phyloP scores from a whole-genome alignment of 352 stramenopile genomes.

The Pythium insidiosum region DNA sequence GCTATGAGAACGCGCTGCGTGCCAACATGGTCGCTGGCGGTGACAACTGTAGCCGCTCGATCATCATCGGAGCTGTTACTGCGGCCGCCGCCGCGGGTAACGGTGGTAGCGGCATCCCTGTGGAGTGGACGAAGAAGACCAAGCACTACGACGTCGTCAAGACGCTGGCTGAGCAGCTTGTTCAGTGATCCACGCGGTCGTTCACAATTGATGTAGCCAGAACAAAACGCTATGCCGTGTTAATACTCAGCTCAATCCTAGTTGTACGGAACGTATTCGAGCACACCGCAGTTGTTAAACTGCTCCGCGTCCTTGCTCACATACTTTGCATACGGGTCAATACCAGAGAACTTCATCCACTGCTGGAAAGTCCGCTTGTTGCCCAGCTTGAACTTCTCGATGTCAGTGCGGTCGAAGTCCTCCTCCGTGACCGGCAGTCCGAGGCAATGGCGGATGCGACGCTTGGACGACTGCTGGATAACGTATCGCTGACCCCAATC shows the following conservation, averaged over 20 bases:
- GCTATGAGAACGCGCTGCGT: slow-evolving; percentile 37
- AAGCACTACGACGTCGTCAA: slow-evolving; percentile 27
- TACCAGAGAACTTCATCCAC: slow-evolving; percentile 74
- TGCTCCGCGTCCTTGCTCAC: slow-evolving; percentile 35
- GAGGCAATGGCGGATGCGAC: slow-evolving; percentile 58
- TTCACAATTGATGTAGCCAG: too few species aligned
- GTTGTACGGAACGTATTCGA: slow-evolving; percentile 60
- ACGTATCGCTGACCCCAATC: slow-evolving; percentile 63
- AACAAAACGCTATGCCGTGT: too few species aligned
- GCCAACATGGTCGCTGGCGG: slow-evolving; percentile 49
- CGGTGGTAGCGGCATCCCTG: slow-evolving; percentile 3
- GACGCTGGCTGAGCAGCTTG: slow-evolving; percentile 28
- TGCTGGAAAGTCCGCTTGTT: slow-evolving; percentile 70
- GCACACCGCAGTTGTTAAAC: slow-evolving; percentile 63
- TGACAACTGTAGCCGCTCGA: slow-evolving; percentile 66
- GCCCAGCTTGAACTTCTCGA: slow-evolving; percentile 60
- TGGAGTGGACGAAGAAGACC: slow-evolving; percentile 50
- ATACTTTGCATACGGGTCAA: slow-evolving; percentile 64
- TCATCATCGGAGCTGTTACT: slow-evolving; percentile 45
- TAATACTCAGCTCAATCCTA: too few species aligned
- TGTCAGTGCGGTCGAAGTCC: slow-evolving; percentile 65
- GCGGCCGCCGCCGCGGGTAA: slow-evolving; percentile 23
- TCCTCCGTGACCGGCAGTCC: slow-evolving; percentile 48
- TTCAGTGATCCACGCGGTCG: slow-evolving; percentile 8
- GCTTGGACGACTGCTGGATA: slow-evolving; percentile 65